phyloP scores from a whole-genome alignment of 805 yeast genomes.

The Metschnikowia gelsemii region DNA sequence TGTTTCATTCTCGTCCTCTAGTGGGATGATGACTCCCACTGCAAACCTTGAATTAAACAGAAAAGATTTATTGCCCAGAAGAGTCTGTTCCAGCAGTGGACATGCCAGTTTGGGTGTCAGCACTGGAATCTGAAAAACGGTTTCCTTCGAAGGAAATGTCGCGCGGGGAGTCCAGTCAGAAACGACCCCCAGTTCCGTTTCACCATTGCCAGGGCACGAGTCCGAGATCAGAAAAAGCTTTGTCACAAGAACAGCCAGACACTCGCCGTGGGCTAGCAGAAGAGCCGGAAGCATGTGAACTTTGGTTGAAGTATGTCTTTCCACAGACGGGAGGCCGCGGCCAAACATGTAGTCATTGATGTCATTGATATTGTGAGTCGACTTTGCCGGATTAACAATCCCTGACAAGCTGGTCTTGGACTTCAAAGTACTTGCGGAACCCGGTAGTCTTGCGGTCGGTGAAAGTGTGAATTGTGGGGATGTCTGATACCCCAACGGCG shows the following conservation, averaged over 20 bases:
- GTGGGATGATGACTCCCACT: conserved; percentile 49
- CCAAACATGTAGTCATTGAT: conserved; percentile 56
- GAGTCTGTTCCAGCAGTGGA: conserved; percentile 3
- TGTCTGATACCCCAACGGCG: too few species aligned
- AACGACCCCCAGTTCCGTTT: conserved; percentile 5
- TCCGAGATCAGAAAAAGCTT: conserved; percentile 43
- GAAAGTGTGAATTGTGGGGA: too few species aligned
- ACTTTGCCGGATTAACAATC: conserved; percentile 18
- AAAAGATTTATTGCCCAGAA: conserved; percentile 2
- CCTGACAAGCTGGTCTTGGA: background rate
- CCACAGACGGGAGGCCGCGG: conserved; percentile 52
- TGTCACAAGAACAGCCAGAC: conserved; percentile 44
- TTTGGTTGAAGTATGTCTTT: conserved; percentile 44
- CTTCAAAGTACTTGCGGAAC: conserved; percentile 5
- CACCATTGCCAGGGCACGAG: conserved; percentile 9
- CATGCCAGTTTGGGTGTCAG: background rate
- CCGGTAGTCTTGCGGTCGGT: background rate
- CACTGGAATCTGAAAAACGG: conserved; percentile 15
- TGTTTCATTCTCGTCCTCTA: conserved; percentile 30
- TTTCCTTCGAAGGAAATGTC: conserved; percentile 32
- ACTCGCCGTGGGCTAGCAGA: conserved; percentile 28
- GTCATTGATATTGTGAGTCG: conserved; percentile 44
- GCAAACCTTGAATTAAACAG: conserved; percentile 41
- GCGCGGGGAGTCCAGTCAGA: conserved; percentile 46
- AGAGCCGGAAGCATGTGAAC: conserved; percentile 48